A percentile compares a stretch with the other conserved stretches of the same genome.
Evolutionary conservation across 1,284 basidiomycete genomes (phyloP).

Genomic region (Paramarasmius palmivorus): DNA sequence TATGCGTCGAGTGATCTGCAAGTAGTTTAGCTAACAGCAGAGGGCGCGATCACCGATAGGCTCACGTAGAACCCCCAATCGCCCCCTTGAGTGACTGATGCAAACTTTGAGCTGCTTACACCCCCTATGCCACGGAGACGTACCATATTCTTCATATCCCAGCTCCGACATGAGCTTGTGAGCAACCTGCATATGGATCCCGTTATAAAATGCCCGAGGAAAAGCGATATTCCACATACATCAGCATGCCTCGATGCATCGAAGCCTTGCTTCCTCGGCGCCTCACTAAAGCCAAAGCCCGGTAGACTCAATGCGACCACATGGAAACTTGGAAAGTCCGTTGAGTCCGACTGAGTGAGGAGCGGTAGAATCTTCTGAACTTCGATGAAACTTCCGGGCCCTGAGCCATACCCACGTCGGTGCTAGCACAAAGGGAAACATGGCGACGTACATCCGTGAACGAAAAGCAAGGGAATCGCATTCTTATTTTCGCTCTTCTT

Average conservation of each 20-base stretch:
- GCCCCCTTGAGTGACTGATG: slow-evolving; percentile 51
- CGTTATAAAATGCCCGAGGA: background rate
- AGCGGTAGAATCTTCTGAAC: background rate
- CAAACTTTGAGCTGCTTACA: background rate
- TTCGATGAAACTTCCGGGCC: slow-evolving; percentile 1
- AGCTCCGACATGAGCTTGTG: slow-evolving; percentile 54
- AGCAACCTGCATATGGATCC: slow-evolving; percentile 30
- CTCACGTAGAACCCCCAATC: slow-evolving; percentile 44
- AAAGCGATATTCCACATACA: slow-evolving; percentile 23
- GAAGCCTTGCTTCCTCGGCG: slow-evolving; percentile 12
- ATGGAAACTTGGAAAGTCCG: background rate
- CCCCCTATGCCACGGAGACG: slow-evolving; percentile 8
- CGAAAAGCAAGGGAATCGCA: slow-evolving; percentile 50
- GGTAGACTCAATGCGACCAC: slow-evolving; percentile 1
- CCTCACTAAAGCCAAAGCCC: slow-evolving; percentile 9
- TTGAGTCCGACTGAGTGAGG: background rate
- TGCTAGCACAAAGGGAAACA: slow-evolving; percentile 53
- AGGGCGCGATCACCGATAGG: background rate
- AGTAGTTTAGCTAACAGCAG: background rate
- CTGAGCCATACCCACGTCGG: slow-evolving; percentile 39
- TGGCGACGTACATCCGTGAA: slow-evolving; percentile 51
- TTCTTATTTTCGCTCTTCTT: slow-evolving; percentile 36
- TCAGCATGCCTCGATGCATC: slow-evolving; percentile 37
- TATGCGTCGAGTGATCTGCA: slow-evolving; percentile 32
- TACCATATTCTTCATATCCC: slow-evolving; percentile 55